phyloP scores from a whole-genome alignment of 176 grass and related monocot genomes.

The Thalia dealbata region DNA sequence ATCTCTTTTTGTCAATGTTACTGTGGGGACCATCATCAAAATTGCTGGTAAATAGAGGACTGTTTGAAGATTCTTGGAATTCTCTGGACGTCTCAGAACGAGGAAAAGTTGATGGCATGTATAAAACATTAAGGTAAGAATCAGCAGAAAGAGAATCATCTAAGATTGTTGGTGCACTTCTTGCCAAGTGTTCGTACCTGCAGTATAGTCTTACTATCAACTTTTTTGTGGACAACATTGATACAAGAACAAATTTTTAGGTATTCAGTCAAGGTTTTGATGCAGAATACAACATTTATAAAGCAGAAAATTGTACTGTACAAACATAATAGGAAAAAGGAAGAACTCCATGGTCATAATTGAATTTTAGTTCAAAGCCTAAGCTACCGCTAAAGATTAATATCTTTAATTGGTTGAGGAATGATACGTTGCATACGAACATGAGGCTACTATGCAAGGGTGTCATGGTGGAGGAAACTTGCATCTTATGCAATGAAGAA shows the following conservation, averaged over 20 bases:
- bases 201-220: slow-evolving; percentile 21
- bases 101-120: slow-evolving; percentile 90
- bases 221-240: slow-evolving; percentile 4
- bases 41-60: slow-evolving; percentile 31
- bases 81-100: slow-evolving; percentile 66
- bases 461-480: too few species aligned
- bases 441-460: too few species aligned
- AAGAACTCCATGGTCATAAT: too few species aligned
- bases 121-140: slow-evolving; percentile 88
- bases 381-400: too few species aligned
- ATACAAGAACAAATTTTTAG: not conserved
- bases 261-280: not conserved
- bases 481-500: too few species aligned
- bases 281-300: not conserved
- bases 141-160: slow-evolving; percentile 99
- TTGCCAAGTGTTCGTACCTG: slow-evolving; percentile 94
- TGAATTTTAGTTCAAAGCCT: too few species aligned
- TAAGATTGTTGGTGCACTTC: slow-evolving; percentile 74
- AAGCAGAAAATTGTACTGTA: not conserved
- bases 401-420: too few species aligned
- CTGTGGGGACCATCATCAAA: slow-evolving; percentile 69
- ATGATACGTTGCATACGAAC: too few species aligned
- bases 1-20: slow-evolving; percentile 72
- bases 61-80: slow-evolving; percentile 40
- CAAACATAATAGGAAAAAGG: not conserved